Evolutionary conservation across 139 green algal genomes (phyloP).

Genomic region (Auxenochlorella pyrenoidosa): DNA sequence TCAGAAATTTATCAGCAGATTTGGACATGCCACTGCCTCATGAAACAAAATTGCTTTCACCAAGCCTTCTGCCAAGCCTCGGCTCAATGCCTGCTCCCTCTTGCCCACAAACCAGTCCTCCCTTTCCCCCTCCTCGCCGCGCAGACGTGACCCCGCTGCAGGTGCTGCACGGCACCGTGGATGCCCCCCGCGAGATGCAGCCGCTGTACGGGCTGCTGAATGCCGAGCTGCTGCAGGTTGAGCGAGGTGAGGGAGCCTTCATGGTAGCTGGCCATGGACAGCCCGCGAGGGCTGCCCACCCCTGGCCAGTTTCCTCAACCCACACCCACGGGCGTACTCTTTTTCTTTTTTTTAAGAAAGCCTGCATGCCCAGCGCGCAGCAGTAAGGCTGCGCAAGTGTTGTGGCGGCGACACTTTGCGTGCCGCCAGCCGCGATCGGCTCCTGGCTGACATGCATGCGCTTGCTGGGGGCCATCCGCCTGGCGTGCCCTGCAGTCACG

Average conservation of each 20-base stretch:
- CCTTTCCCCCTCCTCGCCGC: neutral
- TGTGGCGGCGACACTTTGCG: no score
- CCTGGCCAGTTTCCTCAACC: no score
- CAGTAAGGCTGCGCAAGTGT: no score
- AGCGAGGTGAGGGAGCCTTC: neutral
- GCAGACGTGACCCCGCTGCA: conserved; percentile 10
- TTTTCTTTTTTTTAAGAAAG: no score
- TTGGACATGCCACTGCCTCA: neutral
- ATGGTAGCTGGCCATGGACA: no score
- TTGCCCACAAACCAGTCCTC: neutral
- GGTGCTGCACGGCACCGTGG: neutral
- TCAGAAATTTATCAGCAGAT: neutral
- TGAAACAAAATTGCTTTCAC: neutral
- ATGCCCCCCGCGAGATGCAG: conserved; percentile 16
- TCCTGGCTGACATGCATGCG: no score
- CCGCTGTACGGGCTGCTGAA: conserved; percentile 7
- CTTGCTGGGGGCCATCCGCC: no score
- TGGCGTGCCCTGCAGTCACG: neutral
- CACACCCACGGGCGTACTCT: no score
- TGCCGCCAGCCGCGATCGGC: no score
- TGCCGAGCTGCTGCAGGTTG: neutral
- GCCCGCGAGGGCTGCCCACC: no score
- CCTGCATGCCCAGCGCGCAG: no score
- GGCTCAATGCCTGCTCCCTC: neutral
- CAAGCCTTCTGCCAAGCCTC: neutral